Base-by-base conservation (phyloP, 176 grass and related monocot genomes). In the Cenchrus purpureus region DNA sequence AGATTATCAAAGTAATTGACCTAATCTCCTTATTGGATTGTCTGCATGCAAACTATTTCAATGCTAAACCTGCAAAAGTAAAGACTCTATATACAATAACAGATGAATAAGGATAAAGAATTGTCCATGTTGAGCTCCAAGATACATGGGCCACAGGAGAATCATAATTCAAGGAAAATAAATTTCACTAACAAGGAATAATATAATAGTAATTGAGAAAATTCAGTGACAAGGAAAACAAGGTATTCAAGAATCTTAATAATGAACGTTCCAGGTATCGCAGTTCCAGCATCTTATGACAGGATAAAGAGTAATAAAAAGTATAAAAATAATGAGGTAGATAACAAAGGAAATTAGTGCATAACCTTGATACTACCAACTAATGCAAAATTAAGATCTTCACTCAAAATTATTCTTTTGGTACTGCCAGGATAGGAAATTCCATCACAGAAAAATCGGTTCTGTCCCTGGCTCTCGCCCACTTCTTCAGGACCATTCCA, bases 331-430 rank as follows among this genome's bases (percentile, higher is more conserved):
- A 40, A 71, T 77, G 15, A 72, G 46, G 11, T 37, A 85, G 20
- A 28, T 50, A 48, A 51, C 12, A 32, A 7, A 72, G 10, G n/a
- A 57, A 76, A 69, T 44, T 42, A 79, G 7, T 25, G 73, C 67
- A 80, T 63, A 70, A 98, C 96, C 93, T 92, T 95, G 78, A 98
- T 86, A 58, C 73, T 91, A 69, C 96, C 96, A n/a, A 94, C 83
- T 84, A 98, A 90, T 73, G 89, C 70, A 85, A 89, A 74, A 60
- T 88, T 81, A 82, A 98, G 50, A 87, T 98, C 83, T 29, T 87
- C 89, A 89, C 89, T 95, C 34, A 83, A 67, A 90, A 98, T 89
- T 86, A 95, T 84, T 80, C 77, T 92, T 89, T 77, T 95, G 59
- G 87, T 76, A 49, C 66, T 87, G 59, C 73, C 42, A 16, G 83